Conservation (phyloP, 1,139 yeast genomes). For the Blastobotrys buckinghamii region DNA sequence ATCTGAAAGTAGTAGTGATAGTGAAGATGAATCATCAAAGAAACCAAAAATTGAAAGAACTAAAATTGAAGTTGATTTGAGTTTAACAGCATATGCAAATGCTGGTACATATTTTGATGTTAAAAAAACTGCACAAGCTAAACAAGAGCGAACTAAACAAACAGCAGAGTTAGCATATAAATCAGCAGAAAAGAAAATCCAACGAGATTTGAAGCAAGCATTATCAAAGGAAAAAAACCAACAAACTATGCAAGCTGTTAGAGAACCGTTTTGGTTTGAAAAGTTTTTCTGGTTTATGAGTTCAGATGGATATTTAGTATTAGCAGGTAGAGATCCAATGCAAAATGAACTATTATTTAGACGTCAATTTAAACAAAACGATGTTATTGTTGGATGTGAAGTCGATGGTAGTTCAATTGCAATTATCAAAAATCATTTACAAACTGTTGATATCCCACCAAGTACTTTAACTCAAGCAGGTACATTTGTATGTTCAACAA, state of each 20-base stretch:
- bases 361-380: constrained; percentile 66
- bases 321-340: constrained; percentile 80
- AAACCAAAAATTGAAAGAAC: constrained; percentile 25
- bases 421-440: constrained; percentile 62
- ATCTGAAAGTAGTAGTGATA: constrained; percentile 24
- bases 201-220: constrained; percentile 61
- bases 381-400: constrained; percentile 70
- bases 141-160: constrained; percentile 75
- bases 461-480: constrained; percentile 89
- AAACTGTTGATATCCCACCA: constrained; percentile 61
- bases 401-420: constrained; percentile 69
- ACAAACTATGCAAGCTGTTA: constrained; percentile 47
- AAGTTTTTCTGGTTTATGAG: constrained; percentile 90
- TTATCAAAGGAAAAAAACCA: constrained; percentile 57
- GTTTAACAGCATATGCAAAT: constrained; percentile 79
- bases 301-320: constrained; percentile 78
- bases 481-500: constrained; percentile 62
- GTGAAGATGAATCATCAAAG: constrained; percentile 13
- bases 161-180: constrained; percentile 74
- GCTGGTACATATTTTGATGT: constrained; percentile 81
- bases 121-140: constrained; percentile 68
- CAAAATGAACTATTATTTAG: constrained; percentile 82
- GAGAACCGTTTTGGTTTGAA: constrained; percentile 86
- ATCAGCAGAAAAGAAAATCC: constrained; percentile 77
- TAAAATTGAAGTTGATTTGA: constrained; percentile 61